Evolutionary conservation across 768 basidiomycete genomes (phyloP).

Genomic region (Boletus subparvulus): DNA sequence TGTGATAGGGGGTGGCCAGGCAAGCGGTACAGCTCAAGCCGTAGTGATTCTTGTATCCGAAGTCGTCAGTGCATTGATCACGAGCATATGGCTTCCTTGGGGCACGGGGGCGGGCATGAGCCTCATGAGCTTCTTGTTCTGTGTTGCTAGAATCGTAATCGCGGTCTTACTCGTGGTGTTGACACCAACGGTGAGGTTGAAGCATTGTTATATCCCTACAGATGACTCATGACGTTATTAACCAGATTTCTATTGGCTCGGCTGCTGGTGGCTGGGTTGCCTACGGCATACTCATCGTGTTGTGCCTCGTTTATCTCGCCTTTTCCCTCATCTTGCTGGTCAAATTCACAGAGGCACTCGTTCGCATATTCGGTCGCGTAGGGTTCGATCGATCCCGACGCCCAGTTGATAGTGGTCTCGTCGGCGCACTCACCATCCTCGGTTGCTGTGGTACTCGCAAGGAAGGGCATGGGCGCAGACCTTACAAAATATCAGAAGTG

Average conservation of each 20-base stretch:
- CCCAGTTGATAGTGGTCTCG: slow-evolving; percentile 80
- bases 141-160: slow-evolving; percentile 85
- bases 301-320: slow-evolving; percentile 80
- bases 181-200: slow-evolving; percentile 71
- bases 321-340: slow-evolving; percentile 77
- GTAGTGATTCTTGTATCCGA: slow-evolving; percentile 89
- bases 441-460: slow-evolving; percentile 62
- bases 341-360: slow-evolving; percentile 81
- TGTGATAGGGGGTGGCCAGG: slow-evolving; percentile 87
- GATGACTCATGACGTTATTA: slow-evolving; percentile 12
- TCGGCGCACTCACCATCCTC: slow-evolving; percentile 75
- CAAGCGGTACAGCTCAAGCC: slow-evolving; percentile 87
- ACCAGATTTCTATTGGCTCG: slow-evolving; percentile 77
- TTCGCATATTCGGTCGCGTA: slow-evolving; percentile 73
- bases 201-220: background rate
- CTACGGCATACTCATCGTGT: slow-evolving; percentile 85
- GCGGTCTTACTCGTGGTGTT: slow-evolving; percentile 90
- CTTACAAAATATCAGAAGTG: slow-evolving; percentile 26
- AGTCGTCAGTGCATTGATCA: slow-evolving; percentile 81
- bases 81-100: slow-evolving; percentile 96
- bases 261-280: slow-evolving; percentile 90
- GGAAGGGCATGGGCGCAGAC: slow-evolving; percentile 25
- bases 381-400: slow-evolving; percentile 84
- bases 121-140: slow-evolving; percentile 89
- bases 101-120: slow-evolving; percentile 97